Base-by-base conservation (phyloP, 169 alveolate species). In the Plasmodium reichenowi region DNA sequence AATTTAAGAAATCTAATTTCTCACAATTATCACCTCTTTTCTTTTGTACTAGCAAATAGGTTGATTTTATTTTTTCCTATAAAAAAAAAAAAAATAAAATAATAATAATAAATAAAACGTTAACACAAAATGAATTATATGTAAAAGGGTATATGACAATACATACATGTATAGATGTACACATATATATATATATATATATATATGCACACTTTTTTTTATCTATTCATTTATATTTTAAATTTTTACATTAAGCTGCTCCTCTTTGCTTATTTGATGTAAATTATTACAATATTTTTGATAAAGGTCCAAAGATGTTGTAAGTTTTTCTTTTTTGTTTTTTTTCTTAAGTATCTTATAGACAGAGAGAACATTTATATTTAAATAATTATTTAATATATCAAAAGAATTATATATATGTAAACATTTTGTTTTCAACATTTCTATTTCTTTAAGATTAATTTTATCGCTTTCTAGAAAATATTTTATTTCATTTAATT, bases 381-480 rank as follows among this genome's bases (percentile, higher is more conserved):
- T 88, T 60, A 94, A 74, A 62, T 95, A 96, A 32, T 92, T 94
- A 66, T 94, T 92, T 10, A 96, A 86, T 47, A 95, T 95, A 72
- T 96, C 98, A 74, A 93, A 92, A 10, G 95, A 75, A 52, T 95
- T 96, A 89, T 96, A 94, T 38, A 96, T 72, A 63, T 95, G 88
- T 47, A 96, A 85, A 32, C 95, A 88, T 47, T 94, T 93, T 10
- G 85, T 93, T 58, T 94, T 95, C 48, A 93, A 68, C 2, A 89
- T 43, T n/a, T 91, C 93, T 24, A 80, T 76, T 58, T 92, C 88
- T 12, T 93, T 63, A 4, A 87, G 73, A 67, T 95, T 95, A 24
- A 88, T 45, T 43, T 89, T 91, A 24, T 93, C 94, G 47, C 66
- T 58, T 63, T 85, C 24, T 73, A 92, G 45, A 93, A 88, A 58